These are phyloP conservation scores for Salix brachista DNA, from an alignment of 345 rosid genomes.

Conservation along the genomic window DNA sequence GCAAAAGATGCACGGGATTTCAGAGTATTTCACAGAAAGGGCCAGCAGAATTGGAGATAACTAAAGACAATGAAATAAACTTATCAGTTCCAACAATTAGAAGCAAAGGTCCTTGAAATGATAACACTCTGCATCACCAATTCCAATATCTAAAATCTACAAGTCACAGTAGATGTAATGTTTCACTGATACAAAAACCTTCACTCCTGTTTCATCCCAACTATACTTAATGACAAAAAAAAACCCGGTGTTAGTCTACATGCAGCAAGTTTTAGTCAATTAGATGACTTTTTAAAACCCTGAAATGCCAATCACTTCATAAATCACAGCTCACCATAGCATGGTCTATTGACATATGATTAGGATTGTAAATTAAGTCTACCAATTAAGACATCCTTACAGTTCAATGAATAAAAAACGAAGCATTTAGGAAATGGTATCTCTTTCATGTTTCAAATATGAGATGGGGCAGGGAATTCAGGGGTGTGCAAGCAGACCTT, in stretches of 20 bases:
- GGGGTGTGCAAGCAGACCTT: slow-evolving; percentile 28
- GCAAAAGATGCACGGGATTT: not conserved
- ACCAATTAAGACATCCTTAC: not conserved
- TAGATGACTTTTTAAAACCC: not conserved
- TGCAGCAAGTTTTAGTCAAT: not conserved
- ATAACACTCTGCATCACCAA: not conserved
- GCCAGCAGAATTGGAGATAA: not conserved
- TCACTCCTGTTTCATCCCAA: not conserved
- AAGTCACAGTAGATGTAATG: not conserved
- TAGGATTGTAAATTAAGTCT: not conserved
- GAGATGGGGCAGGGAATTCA: not conserved
- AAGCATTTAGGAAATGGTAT: not conserved
- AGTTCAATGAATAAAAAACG: not conserved
- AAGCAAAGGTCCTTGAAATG: not conserved
- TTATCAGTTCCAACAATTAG: not conserved
- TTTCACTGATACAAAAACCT: not conserved
- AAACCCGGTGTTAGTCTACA: not conserved
- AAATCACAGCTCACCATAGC: not conserved
- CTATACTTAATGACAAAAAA: not conserved
- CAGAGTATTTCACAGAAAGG: not conserved
- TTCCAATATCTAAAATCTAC: not conserved
- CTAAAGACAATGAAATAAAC: not conserved
- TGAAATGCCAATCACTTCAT: not conserved
- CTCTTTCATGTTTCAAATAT: not conserved
- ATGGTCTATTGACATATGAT: not conserved